Conservation (phyloP, 129 eudicot species). For the Flaveria sonorensis region DNA sequence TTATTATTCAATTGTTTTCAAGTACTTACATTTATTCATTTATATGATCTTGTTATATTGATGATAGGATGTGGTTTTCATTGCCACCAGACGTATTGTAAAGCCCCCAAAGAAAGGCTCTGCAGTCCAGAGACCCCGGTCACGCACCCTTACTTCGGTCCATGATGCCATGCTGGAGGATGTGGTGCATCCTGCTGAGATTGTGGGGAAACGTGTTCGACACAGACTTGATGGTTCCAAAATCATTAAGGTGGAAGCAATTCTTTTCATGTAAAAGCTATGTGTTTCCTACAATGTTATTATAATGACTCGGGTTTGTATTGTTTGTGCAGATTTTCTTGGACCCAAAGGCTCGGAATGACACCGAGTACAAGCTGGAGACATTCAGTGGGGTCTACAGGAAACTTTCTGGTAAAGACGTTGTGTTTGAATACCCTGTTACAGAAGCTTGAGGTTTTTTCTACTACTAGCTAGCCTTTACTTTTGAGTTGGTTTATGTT, state of each 20-base stretch:
- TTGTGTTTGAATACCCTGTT: conserved; percentile 66
- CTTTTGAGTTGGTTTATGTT: conserved; percentile 21
- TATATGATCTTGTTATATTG: not conserved
- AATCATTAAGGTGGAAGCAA: conserved; percentile 53
- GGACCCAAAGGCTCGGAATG: conserved; percentile 78
- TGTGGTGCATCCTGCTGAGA: conserved; percentile 47
- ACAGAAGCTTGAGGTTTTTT: conserved; percentile 45
- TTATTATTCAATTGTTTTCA: not conserved
- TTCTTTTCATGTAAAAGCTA: not conserved
- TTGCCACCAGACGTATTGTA: conserved; percentile 65
- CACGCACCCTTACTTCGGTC: conserved; percentile 71
- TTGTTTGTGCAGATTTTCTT: conserved; percentile 49
- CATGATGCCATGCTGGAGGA: conserved; percentile 80
- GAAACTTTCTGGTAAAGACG: conserved; percentile 85
- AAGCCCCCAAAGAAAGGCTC: conserved; percentile 87
- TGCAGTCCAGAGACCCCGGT: conserved; percentile 67
- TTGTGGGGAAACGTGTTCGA: conserved; percentile 40
- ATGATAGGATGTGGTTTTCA: conserved; percentile 62
- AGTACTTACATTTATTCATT: not conserved
- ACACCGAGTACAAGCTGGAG: conserved; percentile 86
- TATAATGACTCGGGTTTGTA: not conserved
- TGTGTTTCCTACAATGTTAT: not conserved
- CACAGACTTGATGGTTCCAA: conserved; percentile 67
- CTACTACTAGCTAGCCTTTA: conserved; percentile 20
- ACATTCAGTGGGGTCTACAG: conserved; percentile 74